Evolutionary conservation across 2,329 filamentous ascomycete species (phyloP).

Genomic region (Colletotrichum cereale): DNA sequence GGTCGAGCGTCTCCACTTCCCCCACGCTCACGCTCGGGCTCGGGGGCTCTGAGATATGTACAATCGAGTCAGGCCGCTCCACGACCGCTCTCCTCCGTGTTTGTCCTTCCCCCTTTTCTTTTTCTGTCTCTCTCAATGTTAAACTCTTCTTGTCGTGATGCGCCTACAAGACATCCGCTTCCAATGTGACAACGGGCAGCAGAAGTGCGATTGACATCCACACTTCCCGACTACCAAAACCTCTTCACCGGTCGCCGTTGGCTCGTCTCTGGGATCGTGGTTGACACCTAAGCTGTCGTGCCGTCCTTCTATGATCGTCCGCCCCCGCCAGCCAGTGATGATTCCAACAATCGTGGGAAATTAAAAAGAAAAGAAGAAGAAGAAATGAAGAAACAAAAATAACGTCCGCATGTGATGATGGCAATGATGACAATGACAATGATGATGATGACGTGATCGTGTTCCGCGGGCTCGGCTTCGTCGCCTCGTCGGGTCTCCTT

Average conservation of each 20-base stretch:
- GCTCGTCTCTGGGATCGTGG: constrained; percentile 32
- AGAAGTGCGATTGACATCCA: background rate
- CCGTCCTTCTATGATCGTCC: constrained; percentile 36
- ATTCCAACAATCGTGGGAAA: constrained; percentile 38
- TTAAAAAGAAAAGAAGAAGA: constrained; percentile 30
- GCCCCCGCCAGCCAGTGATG: constrained; percentile 34
- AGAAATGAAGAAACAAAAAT: constrained; percentile 28
- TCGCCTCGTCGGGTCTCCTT: constrained; percentile 37
- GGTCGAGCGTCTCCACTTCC: constrained; percentile 17
- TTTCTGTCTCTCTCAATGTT: background rate
- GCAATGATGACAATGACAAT: constrained; percentile 7
- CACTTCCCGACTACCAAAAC: constrained; percentile 9
- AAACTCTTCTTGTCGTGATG: background rate
- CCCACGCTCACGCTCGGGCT: constrained; percentile 3
- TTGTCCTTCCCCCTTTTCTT: constrained; percentile 6
- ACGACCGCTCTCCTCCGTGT: constrained; percentile 23
- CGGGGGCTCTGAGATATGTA: constrained; percentile 36
- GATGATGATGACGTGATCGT: constrained; percentile 34
- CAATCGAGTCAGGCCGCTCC: constrained; percentile 31
- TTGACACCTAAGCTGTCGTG: constrained; percentile 31
- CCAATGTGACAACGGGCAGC: constrained; percentile 14
- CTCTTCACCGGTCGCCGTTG: constrained; percentile 25
- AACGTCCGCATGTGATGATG: constrained; percentile 39
- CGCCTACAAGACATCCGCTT: constrained; percentile 7
- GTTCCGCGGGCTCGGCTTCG: constrained; percentile 22